Conservation (phyloP, 768 basidiomycete species). For the Clavaria fumosa region DNA sequence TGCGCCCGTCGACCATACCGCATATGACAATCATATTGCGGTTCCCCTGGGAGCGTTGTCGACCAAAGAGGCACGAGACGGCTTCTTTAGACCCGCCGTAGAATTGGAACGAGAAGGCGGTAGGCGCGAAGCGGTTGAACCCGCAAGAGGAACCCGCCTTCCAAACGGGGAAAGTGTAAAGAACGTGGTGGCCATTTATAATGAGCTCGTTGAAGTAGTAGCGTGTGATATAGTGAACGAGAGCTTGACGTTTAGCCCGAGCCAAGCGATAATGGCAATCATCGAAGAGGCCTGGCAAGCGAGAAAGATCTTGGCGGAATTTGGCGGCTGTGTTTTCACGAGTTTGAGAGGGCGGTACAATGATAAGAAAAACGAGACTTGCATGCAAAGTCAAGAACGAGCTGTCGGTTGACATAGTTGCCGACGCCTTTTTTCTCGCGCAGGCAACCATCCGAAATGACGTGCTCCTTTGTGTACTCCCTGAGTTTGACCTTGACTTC, state of each 20-base stretch:
- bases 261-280: background rate
- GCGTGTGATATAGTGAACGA: conserved; percentile 7
- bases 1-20: conserved; percentile 4
- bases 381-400: conserved; percentile 10
- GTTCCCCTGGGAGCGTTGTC: background rate
- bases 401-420: conserved; percentile 5
- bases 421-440: conserved; percentile 4
- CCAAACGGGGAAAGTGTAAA: conserved; percentile 10
- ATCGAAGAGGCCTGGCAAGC: conserved; percentile 9
- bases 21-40: conserved; percentile 5
- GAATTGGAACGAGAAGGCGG: conserved; percentile 6
- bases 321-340: conserved; percentile 5
- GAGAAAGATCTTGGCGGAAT: conserved; percentile 10
- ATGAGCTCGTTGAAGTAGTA: conserved; percentile 7
- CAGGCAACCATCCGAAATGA: conserved; percentile 7
- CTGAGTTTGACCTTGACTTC: conserved; percentile 8
- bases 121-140: conserved; percentile 2
- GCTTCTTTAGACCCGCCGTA: conserved; percentile 4
- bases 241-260: conserved; percentile 2
- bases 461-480: background rate
- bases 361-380: conserved; percentile 2
- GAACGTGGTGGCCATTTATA: conserved; percentile 8
- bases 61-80: conserved; percentile 4
- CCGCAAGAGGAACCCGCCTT: conserved; percentile 3
- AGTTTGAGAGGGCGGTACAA: background rate